Evolutionary conservation across 768 basidiomycete genomes (phyloP).

Genomic region (Boletus rex-veris): DNA sequence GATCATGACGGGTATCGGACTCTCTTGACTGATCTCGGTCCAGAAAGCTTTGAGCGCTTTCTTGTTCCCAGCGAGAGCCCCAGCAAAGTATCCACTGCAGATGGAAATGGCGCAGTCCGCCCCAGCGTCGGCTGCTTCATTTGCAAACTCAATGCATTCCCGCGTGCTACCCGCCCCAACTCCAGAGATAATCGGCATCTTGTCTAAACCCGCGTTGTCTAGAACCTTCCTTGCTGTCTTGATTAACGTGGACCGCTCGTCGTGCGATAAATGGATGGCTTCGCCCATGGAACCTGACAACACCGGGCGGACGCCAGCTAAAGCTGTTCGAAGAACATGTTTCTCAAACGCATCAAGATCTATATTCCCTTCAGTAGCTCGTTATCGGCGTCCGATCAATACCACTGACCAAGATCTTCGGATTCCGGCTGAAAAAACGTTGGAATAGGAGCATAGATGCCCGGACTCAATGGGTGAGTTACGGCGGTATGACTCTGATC

Average conservation of each 20-base stretch:
- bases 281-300: constrained; percentile 86
- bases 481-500: constrained; percentile 13
- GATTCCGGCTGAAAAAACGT: constrained; percentile 75
- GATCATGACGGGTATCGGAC: constrained; percentile 82
- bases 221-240: constrained; percentile 65
- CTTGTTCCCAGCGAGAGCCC: constrained; percentile 57
- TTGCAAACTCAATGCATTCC: constrained; percentile 72
- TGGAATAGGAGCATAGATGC: constrained; percentile 83
- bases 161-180: constrained; percentile 82
- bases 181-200: constrained; percentile 73
- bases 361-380: constrained; percentile 4
- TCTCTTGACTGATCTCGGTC: constrained; percentile 70
- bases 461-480: constrained; percentile 60
- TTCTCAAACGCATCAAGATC: constrained; percentile 67
- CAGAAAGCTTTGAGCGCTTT: constrained; percentile 77
- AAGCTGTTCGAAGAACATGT: constrained; percentile 63
- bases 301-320: constrained; percentile 67
- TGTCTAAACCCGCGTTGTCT: constrained; percentile 55
- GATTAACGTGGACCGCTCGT: constrained; percentile 65
- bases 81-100: constrained; percentile 83
- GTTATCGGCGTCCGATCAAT: neutral
- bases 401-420: constrained; percentile 75
- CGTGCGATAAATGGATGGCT: constrained; percentile 66
- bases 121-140: constrained; percentile 77
- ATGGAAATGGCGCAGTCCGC: constrained; percentile 88